Evolutionary conservation across 805 yeast genomes (phyloP).

Genomic region (Candida hungchunana): DNA sequence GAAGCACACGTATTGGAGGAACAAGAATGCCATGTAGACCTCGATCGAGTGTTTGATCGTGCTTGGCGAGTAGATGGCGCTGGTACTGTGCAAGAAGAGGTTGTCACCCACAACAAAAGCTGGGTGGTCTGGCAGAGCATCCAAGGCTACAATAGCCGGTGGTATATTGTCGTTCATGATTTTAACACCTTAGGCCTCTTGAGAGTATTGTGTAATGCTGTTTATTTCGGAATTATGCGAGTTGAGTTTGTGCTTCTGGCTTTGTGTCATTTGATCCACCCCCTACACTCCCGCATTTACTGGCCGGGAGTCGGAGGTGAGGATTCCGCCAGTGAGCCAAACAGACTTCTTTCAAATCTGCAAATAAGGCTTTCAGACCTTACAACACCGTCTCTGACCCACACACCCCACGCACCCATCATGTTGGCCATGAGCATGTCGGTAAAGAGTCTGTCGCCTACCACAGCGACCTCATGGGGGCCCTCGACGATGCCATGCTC

Average conservation of each 20-base stretch:
- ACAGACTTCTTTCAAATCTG: conserved; percentile 42
- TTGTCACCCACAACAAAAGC: conserved; percentile 3
- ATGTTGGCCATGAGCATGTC: conserved; percentile 91
- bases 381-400: conserved; percentile 78
- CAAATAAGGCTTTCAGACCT: conserved; percentile 48
- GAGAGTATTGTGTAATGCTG: no score
- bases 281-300: no score
- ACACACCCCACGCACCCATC: conserved; percentile 83
- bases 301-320: no score
- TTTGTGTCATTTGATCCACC: conserved; percentile 8
- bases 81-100: conserved; percentile 5
- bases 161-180: no score
- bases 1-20: conserved; percentile 14
- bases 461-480: conserved; percentile 69
- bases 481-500: conserved; percentile 36
- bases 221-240: no score
- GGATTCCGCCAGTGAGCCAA: conserved; percentile 9
- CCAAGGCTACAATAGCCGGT: no score
- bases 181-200: no score
- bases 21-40: conserved; percentile 4
- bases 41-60: conserved; percentile 1
- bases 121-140: neutral
- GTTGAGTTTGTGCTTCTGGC: no score
- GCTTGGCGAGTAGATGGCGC: conserved; percentile 5
- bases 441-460: conserved; percentile 90